Conservation (phyloP, 805 yeast genomes). For the Ogataea ramenticola region DNA sequence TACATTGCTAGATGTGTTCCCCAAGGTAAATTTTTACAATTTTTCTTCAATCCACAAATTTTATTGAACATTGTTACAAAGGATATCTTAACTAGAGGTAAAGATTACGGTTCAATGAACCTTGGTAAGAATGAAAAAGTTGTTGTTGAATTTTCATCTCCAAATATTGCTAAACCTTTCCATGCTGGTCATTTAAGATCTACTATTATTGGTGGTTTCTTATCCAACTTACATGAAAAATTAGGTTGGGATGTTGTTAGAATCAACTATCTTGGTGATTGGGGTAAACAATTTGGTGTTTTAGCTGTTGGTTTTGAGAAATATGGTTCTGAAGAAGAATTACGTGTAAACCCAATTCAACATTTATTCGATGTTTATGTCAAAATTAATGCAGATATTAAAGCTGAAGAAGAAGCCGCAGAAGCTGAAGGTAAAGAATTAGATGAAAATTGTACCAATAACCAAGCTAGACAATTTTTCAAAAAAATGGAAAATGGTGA, state of each 20-base stretch:
- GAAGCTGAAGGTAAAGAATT: conserved; percentile 43
- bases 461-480: conserved; percentile 82
- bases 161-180: conserved; percentile 98
- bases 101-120: conserved; percentile 67
- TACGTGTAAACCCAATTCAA: conserved; percentile 77
- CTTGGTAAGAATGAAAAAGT: conserved; percentile 66
- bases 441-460: conserved; percentile 53
- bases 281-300: conserved; percentile 99
- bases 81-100: conserved; percentile 54
- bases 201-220: conserved; percentile 95
- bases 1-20: conserved; percentile 66
- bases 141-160: conserved; percentile 89
- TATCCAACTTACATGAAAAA: conserved; percentile 82
- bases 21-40: conserved; percentile 88
- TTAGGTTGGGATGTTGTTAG: conserved; percentile 90
- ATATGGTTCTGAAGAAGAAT: conserved; percentile 73
- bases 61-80: conserved; percentile 63
- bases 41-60: conserved; percentile 64
- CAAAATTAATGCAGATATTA: conserved; percentile 70
- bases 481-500: conserved; percentile 93
- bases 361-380: conserved; percentile 95
- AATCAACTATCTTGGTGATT: conserved; percentile 94
- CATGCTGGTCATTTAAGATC: conserved; percentile 99
- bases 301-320: conserved; percentile 87
- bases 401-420: conserved; percentile 49